Evolutionary conservation across 1,139 yeast species (phyloP), one percentile per base, ranked within the genome.

Genomic region (Magnusiomyces starmeri): DNA sequence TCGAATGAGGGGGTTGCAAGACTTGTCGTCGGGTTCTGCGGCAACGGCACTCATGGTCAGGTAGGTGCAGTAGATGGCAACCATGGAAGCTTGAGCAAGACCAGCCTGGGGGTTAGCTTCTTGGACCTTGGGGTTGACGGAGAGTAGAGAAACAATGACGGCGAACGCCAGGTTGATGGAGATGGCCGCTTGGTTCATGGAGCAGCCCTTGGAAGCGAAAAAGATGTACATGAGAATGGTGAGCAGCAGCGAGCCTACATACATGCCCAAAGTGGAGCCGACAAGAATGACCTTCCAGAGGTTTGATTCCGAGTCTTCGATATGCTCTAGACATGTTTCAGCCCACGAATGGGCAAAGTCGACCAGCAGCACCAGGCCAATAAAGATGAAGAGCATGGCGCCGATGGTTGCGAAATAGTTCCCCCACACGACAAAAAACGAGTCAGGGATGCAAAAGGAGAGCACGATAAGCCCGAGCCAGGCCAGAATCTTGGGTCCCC

Each of bases 291-390:
- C 75, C 62, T 87, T 81, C 98, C 98, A 92, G 60, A 86, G 62
- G 51, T 81, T 78, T 49, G 90, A 84, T 57, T 90, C 96, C 60
- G 85, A 94, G 59, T 79, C 75, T 66, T 92, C 97, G 48, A 92
- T 88, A 62, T 88, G 87, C 59, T 85, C 92, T 52, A 92, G 77
- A 66, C 98, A 94, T 10, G 85, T 87, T 63, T 94, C 99, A 0
- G 98, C 97, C 97, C 97, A 94, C 55, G 94, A 94, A 69, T 94
- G 98, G 12, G 98, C 97, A 75, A 89, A 92, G 68, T 94, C 98
- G 29, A 94, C 97, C 51, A 94, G 71, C 49, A 94, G 74, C 10
- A 94, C 86, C 54, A 94, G 75, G 0, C 98, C 98, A 57, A 92
- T 88, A 8, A 94, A 83, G 39, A 92, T 77, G 68, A 94, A 94